Evolutionary conservation across 1,284 basidiomycete species (phyloP).

Genomic region (Flammula alnicola): DNA sequence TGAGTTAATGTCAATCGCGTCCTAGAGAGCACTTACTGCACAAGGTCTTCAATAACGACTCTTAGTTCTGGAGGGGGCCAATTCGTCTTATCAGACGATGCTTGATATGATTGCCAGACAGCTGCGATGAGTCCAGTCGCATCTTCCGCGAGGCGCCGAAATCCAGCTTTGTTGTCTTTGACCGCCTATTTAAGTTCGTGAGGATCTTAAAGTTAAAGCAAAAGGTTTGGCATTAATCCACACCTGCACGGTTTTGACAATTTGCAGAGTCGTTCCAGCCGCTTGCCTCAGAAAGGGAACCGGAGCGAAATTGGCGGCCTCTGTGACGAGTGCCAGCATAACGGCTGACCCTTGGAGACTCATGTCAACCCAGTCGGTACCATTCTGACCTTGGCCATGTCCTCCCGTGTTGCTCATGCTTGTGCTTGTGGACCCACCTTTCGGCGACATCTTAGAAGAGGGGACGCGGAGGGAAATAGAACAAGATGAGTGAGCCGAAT

Average conservation of each 20-base stretch:
- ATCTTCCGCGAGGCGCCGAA: background rate
- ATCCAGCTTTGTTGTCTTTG: background rate
- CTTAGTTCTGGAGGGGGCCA: background rate
- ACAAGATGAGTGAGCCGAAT: too few species aligned
- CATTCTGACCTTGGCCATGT: background rate
- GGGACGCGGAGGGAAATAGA: too few species aligned
- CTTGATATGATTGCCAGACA: background rate
- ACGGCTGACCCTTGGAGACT: background rate
- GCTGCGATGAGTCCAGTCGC: background rate
- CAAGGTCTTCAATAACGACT: background rate
- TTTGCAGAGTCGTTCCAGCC: background rate
- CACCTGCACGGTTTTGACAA: background rate
- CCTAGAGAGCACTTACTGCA: background rate
- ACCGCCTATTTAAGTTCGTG: background rate
- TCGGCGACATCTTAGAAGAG: too few species aligned
- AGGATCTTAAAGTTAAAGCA: background rate
- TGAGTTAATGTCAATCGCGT: too few species aligned
- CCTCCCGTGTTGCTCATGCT: too few species aligned
- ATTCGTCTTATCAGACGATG: background rate
- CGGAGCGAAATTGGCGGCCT: background rate
- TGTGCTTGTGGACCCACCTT: too few species aligned
- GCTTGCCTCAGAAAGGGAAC: background rate
- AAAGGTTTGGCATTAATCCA: background rate
- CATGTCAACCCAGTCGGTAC: background rate
- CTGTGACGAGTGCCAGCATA: background rate